Evolutionary conservation across 2,329 filamentous ascomycete species (phyloP).

Genomic region (Orbilia javanica): DNA sequence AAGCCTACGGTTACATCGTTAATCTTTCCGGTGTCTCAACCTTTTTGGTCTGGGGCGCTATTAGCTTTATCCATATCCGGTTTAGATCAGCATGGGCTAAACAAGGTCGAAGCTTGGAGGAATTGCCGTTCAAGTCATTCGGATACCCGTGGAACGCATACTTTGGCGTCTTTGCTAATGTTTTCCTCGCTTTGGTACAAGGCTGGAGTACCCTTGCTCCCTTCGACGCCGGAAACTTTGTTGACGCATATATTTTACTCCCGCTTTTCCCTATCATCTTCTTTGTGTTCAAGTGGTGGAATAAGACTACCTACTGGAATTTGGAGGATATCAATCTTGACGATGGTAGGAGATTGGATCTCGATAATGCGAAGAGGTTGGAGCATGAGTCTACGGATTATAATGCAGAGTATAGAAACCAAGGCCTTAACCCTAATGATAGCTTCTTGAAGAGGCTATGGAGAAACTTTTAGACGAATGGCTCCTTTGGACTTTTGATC

Average conservation of each 20-base stretch:
- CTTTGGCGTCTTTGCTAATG: slow-evolving; percentile 50
- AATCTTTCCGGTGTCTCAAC: slow-evolving; percentile 54
- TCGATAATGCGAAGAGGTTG: slow-evolving; percentile 51
- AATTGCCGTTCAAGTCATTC: slow-evolving; percentile 48
- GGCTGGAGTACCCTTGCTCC: slow-evolving; percentile 67
- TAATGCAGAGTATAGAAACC: slow-evolving; percentile 33
- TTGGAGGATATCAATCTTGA: slow-evolving; percentile 50
- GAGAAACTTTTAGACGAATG: slow-evolving; percentile 45
- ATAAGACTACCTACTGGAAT: slow-evolving; percentile 67
- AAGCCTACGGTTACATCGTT: slow-evolving; percentile 77
- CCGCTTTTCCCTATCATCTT: slow-evolving; percentile 74
- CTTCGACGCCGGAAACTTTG: slow-evolving; percentile 72
- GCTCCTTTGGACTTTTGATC: not conserved
- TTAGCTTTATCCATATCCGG: slow-evolving; percentile 53
- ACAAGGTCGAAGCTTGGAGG: slow-evolving; percentile 45
- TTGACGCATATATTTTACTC: slow-evolving; percentile 74
- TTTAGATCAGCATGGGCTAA: slow-evolving; percentile 39
- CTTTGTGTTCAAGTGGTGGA: slow-evolving; percentile 70
- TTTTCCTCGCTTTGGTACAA: slow-evolving; percentile 52
- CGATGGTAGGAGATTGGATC: slow-evolving; percentile 47
- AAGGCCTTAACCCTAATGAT: slow-evolving; percentile 50
- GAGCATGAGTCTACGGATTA: slow-evolving; percentile 38
- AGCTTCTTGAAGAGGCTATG: slow-evolving; percentile 51
- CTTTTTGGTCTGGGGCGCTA: slow-evolving; percentile 51
- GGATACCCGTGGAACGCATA: slow-evolving; percentile 54